These are phyloP conservation scores for Verticillium zaregamsianum DNA, from an alignment of 2,329 filamentous ascomycete species.

Conservation along the genomic window DNA sequence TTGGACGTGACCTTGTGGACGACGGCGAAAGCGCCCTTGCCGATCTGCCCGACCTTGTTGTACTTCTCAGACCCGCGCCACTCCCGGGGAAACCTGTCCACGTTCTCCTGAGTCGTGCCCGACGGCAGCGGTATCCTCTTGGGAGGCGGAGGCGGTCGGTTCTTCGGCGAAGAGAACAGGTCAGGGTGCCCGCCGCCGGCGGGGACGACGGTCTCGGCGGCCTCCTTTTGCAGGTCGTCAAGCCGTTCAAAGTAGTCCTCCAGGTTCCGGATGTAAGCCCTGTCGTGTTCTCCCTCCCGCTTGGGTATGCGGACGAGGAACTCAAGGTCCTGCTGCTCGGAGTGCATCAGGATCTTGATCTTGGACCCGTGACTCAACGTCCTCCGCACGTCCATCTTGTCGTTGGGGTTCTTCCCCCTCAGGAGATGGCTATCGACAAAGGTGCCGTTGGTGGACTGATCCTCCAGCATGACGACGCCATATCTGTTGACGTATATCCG, in stretches of 20 bases:
- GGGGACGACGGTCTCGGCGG: constrained; percentile 41
- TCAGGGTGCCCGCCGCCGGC: constrained; percentile 38
- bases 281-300: constrained; percentile 61
- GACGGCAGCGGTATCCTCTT: constrained; percentile 12
- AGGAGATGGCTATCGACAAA: constrained; percentile 73
- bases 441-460: constrained; percentile 94
- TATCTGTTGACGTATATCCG: constrained; percentile 86
- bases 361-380: constrained; percentile 70
- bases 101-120: constrained; percentile 24
- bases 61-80: constrained; percentile 85
- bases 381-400: constrained; percentile 39
- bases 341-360: constrained; percentile 62
- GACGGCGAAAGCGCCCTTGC: constrained; percentile 90
- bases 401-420: constrained; percentile 29
- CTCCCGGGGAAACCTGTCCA: constrained; percentile 46
- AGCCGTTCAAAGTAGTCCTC: constrained; percentile 55
- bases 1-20: constrained; percentile 89
- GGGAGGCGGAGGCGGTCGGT: constrained; percentile 7
- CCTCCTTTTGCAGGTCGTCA: constrained; percentile 22
- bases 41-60: constrained; percentile 76
- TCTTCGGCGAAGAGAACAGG: constrained; percentile 19
- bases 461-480: constrained; percentile 85
- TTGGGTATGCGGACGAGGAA: constrained; percentile 85
- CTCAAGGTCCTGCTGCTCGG: constrained; percentile 55
- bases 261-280: constrained; percentile 66